Evolutionary conservation across 805 yeast species (phyloP), one percentile per base, ranked within the genome.

Genomic region (Wickerhamomyces bovis): DNA sequence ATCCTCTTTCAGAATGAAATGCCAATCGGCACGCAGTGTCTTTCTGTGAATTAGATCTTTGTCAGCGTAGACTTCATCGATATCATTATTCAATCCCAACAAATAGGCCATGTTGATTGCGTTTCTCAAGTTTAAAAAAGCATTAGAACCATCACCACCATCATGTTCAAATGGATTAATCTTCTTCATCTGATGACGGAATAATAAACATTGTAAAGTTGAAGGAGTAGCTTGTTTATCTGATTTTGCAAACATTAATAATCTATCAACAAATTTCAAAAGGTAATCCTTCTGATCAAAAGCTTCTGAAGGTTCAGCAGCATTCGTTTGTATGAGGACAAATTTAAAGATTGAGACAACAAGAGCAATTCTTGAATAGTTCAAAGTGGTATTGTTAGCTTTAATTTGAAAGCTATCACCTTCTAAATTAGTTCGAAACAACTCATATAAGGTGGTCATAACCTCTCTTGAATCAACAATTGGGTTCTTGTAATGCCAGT

Each of bases 71-170:
- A 59, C 20, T 1, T 13, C 38, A 28, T 55, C 58, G 25, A 60
- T 50, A 22, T 59, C 49, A 25, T 53, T 46, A 28, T 60, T 52
- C 13, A 60, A 36, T 2, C 64, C 64, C 53, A 60, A 47, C 1
- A 49, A 18, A 4, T 57, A 35, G 2, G 61, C 62, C 60, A 59
- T 58, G 30, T 36, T 48, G 16, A 59, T 41, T 7, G 62, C 60
- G 1, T 44, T 23, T 26, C 43, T 56, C 28, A 54, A 45, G 1
- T 49, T 9, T 44, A 57, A 21, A 0, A 48, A 21, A 13, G 53
- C 51, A 22, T 53, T 49, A 11, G 51, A 44, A 13, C 48, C 51
- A 35, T 54, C 56, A 20, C 60, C 58, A 19, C 55, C 56, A 47
- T 54, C 61, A 16, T 48, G 50, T 42, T 54, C 57, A 4, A 41